These are phyloP conservation scores for Dictyostelium intermedium DNA, from an alignment of 78 protist genomes.

Conservation along the genomic window DNA sequence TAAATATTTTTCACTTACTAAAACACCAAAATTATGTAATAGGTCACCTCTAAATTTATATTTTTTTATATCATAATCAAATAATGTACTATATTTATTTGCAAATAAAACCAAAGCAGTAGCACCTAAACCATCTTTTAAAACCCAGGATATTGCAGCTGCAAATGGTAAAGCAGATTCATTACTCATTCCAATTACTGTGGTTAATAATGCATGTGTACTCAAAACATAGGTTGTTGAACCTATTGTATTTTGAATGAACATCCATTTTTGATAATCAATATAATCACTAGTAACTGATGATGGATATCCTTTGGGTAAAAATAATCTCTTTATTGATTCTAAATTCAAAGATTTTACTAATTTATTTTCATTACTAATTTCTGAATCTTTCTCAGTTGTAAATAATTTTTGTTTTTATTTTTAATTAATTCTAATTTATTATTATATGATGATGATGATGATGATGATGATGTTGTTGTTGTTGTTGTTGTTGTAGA, in stretches of 20 bases:
- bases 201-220: slow-evolving; percentile 64
- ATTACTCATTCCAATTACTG: slow-evolving; percentile 38
- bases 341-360: neutral
- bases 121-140: slow-evolving; percentile 80
- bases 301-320: slow-evolving; percentile 69
- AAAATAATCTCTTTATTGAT: slow-evolving; percentile 6
- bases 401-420: neutral
- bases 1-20: slow-evolving; percentile 44
- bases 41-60: slow-evolving; percentile 73
- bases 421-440: neutral
- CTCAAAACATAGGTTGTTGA: slow-evolving; percentile 62
- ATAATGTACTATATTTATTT: slow-evolving; percentile 46
- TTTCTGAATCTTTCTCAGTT: neutral
- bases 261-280: slow-evolving; percentile 60
- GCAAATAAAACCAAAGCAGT: slow-evolving; percentile 68
- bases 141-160: slow-evolving; percentile 77
- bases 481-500: neutral
- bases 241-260: slow-evolving; percentile 59
- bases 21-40: slow-evolving; percentile 73
- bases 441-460: neutral
- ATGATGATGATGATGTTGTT: neutral
- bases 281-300: slow-evolving; percentile 40
- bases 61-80: slow-evolving; percentile 69
- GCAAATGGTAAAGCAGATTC: slow-evolving; percentile 50
- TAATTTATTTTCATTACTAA: neutral